Evolutionary conservation across 257 asterid genomes (phyloP).

Genomic region (Lithospermum erythrorhizon): DNA sequence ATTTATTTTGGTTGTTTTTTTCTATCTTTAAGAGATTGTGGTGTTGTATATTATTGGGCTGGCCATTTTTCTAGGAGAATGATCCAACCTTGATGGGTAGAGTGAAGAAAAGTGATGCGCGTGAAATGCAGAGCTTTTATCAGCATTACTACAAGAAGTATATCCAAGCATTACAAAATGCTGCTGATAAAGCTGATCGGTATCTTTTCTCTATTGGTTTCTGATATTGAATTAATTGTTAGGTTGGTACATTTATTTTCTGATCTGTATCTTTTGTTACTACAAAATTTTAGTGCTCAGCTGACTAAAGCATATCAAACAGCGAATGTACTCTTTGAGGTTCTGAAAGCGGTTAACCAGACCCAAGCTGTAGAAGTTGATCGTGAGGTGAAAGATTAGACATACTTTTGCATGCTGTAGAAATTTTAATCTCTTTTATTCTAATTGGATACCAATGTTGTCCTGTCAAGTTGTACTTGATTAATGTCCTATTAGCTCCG

Average conservation of each 20-base stretch:
- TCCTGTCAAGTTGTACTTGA: not conserved
- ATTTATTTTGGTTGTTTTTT: conserved; percentile 1
- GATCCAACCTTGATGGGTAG: conserved; percentile 96
- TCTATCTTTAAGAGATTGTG: conserved; percentile 1
- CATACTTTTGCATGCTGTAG: conserved; percentile 4
- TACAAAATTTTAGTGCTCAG: conserved; percentile 61
- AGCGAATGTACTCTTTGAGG: conserved; percentile 97
- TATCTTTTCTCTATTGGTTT: conserved; percentile 23
- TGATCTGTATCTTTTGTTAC: conserved; percentile 6
- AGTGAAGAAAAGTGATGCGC: conserved; percentile 97
- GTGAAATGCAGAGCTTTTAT: conserved; percentile 99
- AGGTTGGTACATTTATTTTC: conserved; percentile 7
- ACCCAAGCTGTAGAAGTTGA: conserved; percentile 95
- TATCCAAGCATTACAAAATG: conserved; percentile 98
- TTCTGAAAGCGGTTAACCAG: conserved; percentile 94
- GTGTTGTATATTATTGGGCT: conserved; percentile 3
- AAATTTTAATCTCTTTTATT: not conserved
- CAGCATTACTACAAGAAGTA: conserved; percentile 95
- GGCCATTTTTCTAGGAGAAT: conserved; percentile 60
- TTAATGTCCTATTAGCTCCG: too few relatives aligned
- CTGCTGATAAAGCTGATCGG: conserved; percentile 98
- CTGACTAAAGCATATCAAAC: conserved; percentile 98
- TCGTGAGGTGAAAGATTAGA: conserved; percentile 59
- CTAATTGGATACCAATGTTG: not conserved
- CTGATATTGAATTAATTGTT: conserved; percentile 1